A percentile compares a stretch with the other conserved stretches of the same genome.
These are phyloP conservation scores for Gamsiella multidivaricata DNA, from an alignment of 192 early-diverging fungal species.

Conservation along the genomic window DNA sequence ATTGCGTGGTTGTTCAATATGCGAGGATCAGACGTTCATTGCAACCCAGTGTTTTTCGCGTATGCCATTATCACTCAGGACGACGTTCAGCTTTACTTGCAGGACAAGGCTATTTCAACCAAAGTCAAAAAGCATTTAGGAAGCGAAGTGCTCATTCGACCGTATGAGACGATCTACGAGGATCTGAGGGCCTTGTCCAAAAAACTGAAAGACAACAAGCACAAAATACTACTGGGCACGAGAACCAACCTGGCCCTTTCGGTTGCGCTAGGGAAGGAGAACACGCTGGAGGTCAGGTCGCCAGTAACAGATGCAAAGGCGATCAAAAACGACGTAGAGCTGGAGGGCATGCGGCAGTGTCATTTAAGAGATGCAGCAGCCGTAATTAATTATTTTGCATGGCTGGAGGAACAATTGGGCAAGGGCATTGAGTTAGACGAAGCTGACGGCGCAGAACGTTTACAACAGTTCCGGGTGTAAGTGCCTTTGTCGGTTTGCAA, in stretches of 20 bases:
- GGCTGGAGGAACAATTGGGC: constrained; percentile 90
- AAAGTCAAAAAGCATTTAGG: constrained; percentile 72
- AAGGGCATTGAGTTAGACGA: constrained; percentile 77
- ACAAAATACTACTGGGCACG: constrained; percentile 27
- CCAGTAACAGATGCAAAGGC: constrained; percentile 86
- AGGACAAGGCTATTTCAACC: constrained; percentile 73
- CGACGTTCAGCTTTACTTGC: constrained; percentile 78
- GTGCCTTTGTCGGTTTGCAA: constrained; percentile 4
- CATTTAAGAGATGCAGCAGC: constrained; percentile 94
- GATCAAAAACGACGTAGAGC: constrained; percentile 91
- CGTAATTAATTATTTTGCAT: constrained; percentile 82
- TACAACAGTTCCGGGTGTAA: constrained; percentile 78
- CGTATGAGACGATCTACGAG: constrained; percentile 81
- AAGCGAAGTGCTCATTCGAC: constrained; percentile 64
- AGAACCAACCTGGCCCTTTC: constrained; percentile 33
- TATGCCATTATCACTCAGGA: constrained; percentile 84
- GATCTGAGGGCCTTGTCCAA: constrained; percentile 64
- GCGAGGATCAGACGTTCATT: constrained; percentile 94
- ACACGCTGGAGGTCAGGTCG: constrained; percentile 66
- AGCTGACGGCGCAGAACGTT: constrained; percentile 83
- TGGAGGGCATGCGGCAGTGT: constrained; percentile 90
- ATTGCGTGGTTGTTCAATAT: constrained; percentile 98
- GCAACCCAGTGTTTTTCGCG: constrained; percentile 96
- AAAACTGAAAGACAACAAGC: constrained; percentile 20
- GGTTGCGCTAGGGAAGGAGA: constrained; percentile 35